These are phyloP conservation scores for Pleurotus eryngii DNA, from an alignment of 768 basidiomycete genomes.

Conservation along the genomic window DNA sequence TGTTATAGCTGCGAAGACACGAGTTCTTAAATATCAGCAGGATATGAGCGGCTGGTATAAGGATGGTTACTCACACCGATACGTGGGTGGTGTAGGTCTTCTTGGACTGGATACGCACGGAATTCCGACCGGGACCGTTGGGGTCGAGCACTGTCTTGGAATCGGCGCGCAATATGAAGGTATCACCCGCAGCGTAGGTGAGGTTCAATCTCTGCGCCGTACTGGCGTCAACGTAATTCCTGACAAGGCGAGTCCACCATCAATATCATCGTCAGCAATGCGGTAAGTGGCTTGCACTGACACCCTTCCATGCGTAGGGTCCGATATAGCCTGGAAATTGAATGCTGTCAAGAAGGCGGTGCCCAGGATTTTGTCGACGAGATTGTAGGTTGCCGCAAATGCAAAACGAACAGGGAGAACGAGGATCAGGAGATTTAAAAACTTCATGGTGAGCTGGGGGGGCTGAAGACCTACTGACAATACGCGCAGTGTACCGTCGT, in stretches of 20 bases:
- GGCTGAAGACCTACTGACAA: no score
- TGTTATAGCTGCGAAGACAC: conserved; percentile 18
- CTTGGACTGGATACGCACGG: conserved; percentile 35
- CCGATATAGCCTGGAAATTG: conserved; percentile 35
- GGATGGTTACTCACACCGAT: conserved; percentile 23
- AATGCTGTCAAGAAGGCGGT: conserved; percentile 40
- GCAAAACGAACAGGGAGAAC: conserved; percentile 3
- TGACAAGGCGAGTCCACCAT: neutral
- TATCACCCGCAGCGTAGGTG: conserved; percentile 37
- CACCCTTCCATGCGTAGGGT: conserved; percentile 53
- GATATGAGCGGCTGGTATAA: neutral
- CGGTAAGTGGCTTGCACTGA: conserved; percentile 19
- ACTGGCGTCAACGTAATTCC: conserved; percentile 15
- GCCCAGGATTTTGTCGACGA: conserved; percentile 33
- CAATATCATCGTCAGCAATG: neutral
- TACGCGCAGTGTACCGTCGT: no score
- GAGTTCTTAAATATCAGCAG: neutral
- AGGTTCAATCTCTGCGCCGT: conserved; percentile 42
- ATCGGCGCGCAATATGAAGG: conserved; percentile 48
- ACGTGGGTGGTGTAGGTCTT: conserved; percentile 35
- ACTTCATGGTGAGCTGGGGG: no score
- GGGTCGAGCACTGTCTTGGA: conserved; percentile 34
- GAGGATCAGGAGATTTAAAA: neutral
- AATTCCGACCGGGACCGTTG: conserved; percentile 45
- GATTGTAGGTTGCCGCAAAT: conserved; percentile 32